Conservation (phyloP, 345 rosid genomes). For the Brassica juncea region DNA sequence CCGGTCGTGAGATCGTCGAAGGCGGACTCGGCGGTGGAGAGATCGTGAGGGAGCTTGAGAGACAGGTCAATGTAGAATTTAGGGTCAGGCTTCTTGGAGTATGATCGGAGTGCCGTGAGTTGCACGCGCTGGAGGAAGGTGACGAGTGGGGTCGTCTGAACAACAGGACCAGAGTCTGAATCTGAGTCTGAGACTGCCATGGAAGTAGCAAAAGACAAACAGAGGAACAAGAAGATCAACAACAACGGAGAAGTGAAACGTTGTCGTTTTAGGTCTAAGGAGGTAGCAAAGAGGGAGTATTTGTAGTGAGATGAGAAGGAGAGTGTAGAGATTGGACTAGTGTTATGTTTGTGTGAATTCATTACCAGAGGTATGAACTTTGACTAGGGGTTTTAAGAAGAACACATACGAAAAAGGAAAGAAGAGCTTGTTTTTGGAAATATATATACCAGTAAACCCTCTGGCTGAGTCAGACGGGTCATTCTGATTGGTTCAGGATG, state of each 20-base stretch:
- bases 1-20: conserved; percentile 53
- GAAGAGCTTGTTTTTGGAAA: neutral
- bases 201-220: conserved; percentile 9
- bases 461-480: conserved; percentile 26
- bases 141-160: conserved; percentile 45
- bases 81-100: conserved; percentile 56
- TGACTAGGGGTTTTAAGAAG: conserved; percentile 9
- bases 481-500: neutral
- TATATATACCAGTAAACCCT: neutral
- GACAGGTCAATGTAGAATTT: conserved; percentile 72
- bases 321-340: neutral
- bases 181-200: conserved; percentile 19
- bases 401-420: neutral
- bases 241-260: neutral
- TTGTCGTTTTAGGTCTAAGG: neutral
- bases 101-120: conserved; percentile 54
- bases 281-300: neutral
- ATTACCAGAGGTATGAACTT: conserved; percentile 1
- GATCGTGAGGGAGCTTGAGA: conserved; percentile 46
- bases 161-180: conserved; percentile 38
- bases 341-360: neutral
- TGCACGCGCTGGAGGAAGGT: conserved; percentile 72
- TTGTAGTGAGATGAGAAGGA: neutral
- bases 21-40: conserved; percentile 48
- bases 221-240: conserved; percentile 7